Evolutionary conservation across 2,329 filamentous ascomycete species (phyloP).

Genomic region (Capronia epimyces): DNA sequence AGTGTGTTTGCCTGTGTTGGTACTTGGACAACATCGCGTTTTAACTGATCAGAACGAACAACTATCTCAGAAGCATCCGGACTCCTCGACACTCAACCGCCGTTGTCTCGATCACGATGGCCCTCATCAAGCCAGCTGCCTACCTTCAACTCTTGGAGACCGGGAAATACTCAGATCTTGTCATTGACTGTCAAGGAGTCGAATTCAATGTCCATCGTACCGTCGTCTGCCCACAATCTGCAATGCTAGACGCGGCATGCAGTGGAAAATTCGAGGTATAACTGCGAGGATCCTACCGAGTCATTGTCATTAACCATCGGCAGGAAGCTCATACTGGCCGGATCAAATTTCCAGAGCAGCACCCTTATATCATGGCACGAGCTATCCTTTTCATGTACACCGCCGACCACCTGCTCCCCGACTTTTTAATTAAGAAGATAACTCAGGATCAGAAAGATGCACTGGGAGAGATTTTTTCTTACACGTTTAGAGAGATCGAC

Average conservation of each 20-base stretch:
- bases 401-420: background rate
- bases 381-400: constrained; percentile 14
- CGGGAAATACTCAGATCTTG: constrained; percentile 13
- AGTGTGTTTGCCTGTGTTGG: background rate
- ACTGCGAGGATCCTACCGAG: background rate
- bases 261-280: constrained; percentile 30
- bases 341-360: constrained; percentile 9
- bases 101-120: background rate
- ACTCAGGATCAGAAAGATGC: background rate
- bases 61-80: background rate
- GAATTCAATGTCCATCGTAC: constrained; percentile 30
- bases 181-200: constrained; percentile 22
- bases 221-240: constrained; percentile 28
- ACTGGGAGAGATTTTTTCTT: background rate
- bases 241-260: constrained; percentile 24
- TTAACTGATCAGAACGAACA: background rate
- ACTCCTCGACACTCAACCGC: background rate
- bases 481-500: background rate
- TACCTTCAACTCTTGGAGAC: background rate
- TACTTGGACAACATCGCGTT: background rate
- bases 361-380: constrained; percentile 7
- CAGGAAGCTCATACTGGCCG: constrained; percentile 2
- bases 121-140: background rate
- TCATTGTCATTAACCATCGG: background rate
- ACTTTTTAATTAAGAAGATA: constrained; percentile 1